Percentiles rank a stretch among this genome's conserved stretches.
phyloP scores from a whole-genome alignment of 2,329 filamentous ascomycete genomes.

The Cladosporium sp. region DNA sequence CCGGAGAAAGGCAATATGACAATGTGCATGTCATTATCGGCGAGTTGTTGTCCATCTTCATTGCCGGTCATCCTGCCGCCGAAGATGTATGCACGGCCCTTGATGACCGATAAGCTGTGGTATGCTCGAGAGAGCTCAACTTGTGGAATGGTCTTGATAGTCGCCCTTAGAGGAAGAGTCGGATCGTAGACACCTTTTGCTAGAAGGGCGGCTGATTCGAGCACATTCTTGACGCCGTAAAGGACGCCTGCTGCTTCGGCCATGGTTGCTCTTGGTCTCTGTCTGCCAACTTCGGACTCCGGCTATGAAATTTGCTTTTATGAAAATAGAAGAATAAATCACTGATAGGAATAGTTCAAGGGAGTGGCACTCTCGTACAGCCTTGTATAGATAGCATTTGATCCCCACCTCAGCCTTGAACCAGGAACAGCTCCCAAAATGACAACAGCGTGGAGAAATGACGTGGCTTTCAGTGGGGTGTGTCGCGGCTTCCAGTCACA shows the following conservation, averaged over 20 bases:
- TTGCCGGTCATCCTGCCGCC: slow-evolving; percentile 42
- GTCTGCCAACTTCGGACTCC: background rate
- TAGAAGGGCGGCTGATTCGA: slow-evolving; percentile 47
- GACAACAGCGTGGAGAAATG: slow-evolving; percentile 5
- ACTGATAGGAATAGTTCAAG: background rate
- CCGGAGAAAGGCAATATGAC: slow-evolving; percentile 51
- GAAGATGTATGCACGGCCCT: slow-evolving; percentile 57
- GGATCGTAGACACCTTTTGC: slow-evolving; percentile 50
- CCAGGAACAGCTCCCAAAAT: background rate
- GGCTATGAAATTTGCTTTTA: background rate
- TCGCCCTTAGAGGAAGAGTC: slow-evolving; percentile 54
- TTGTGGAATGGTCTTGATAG: slow-evolving; percentile 50
- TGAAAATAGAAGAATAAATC: background rate
- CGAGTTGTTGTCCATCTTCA: slow-evolving; percentile 27
- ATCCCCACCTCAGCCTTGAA: background rate
- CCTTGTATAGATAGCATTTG: background rate
- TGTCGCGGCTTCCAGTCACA: background rate
- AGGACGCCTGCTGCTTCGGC: slow-evolving; percentile 41
- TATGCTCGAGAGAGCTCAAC: slow-evolving; percentile 49
- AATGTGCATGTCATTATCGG: slow-evolving; percentile 54
- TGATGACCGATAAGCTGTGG: slow-evolving; percentile 56
- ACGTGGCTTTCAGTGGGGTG: background rate
- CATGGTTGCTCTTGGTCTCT: slow-evolving; percentile 20
- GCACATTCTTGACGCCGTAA: slow-evolving; percentile 37
- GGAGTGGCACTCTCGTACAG: background rate